A percentile compares a stretch with the other conserved stretches of the same genome.
phyloP scores from a whole-genome alignment of 1,284 basidiomycete species.

The Megacollybia platyphylla region DNA sequence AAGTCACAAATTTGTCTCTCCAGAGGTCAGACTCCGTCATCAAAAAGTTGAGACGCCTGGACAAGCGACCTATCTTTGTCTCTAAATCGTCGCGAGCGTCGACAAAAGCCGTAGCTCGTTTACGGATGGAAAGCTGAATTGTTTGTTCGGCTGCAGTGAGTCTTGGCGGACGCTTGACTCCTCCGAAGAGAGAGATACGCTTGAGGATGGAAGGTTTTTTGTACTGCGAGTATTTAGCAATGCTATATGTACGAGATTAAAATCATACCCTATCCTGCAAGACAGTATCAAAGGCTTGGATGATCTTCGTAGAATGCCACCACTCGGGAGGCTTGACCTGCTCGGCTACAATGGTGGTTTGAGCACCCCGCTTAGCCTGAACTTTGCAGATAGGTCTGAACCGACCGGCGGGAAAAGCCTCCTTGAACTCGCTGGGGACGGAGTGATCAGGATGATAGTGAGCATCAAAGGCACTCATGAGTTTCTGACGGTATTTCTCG shows the following conservation, averaged over 20 bases:
- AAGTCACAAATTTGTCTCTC: slow-evolving; percentile 85
- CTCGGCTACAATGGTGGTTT: slow-evolving; percentile 72
- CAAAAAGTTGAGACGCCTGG: slow-evolving; percentile 75
- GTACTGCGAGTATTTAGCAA: slow-evolving; percentile 32
- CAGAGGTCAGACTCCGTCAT: slow-evolving; percentile 86
- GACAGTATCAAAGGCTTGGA: slow-evolving; percentile 82
- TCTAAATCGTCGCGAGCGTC: slow-evolving; percentile 87
- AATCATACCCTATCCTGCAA: slow-evolving; percentile 68
- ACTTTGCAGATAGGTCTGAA: slow-evolving; percentile 79
- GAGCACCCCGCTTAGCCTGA: slow-evolving; percentile 67
- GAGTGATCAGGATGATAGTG: slow-evolving; percentile 77
- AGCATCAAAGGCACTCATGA: slow-evolving; percentile 71
- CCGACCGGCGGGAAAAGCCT: slow-evolving; percentile 86
- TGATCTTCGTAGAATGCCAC: slow-evolving; percentile 86
- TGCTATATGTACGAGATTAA: slow-evolving; percentile 6
- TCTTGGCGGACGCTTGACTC: slow-evolving; percentile 58
- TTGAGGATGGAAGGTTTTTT: slow-evolving; percentile 85
- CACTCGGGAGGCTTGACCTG: slow-evolving; percentile 80
- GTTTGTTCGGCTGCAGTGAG: slow-evolving; percentile 70
- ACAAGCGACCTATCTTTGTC: slow-evolving; percentile 78
- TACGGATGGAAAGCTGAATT: slow-evolving; percentile 78
- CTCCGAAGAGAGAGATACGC: slow-evolving; percentile 68
- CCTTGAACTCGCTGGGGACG: slow-evolving; percentile 84
- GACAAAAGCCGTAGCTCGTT: slow-evolving; percentile 83
- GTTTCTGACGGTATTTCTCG: slow-evolving; percentile 70